Conservation (phyloP, 208 protist genomes). For the Leishmania lainsoni region DNA sequence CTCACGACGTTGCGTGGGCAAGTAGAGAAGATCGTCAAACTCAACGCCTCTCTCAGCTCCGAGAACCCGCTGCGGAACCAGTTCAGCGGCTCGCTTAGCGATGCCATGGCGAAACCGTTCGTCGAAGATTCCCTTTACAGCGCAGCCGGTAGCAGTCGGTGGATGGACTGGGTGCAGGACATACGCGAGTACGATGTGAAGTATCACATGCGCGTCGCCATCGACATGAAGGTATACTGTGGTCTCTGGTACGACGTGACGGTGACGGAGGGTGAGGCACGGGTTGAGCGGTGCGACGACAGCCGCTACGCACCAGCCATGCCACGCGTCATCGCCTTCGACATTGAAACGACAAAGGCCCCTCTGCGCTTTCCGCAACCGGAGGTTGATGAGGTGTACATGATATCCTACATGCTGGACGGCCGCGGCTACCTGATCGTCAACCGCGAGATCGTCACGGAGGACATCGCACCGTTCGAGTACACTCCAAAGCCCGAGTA, state of each 20-base stretch:
- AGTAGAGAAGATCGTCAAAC: conserved; percentile 85
- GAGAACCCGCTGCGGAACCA: conserved; percentile 52
- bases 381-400: conserved; percentile 98
- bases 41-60: conserved; percentile 39
- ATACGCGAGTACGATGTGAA: conserved; percentile 99
- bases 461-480: conserved; percentile 99
- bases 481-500: conserved; percentile 99
- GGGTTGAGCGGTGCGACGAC: conserved; percentile 80
- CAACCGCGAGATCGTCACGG: conserved; percentile 97
- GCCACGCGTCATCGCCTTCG: conserved; percentile 94
- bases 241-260: conserved; percentile 97
- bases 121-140: conserved; percentile 52
- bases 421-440: conserved; percentile 98
- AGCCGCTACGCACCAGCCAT: conserved; percentile 91
- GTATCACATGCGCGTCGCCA: conserved; percentile 98
- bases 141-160: conserved; percentile 36
- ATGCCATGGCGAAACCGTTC: conserved; percentile 77
- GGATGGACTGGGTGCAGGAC: conserved; percentile 95
- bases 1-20: conserved; percentile 89
- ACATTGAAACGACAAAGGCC: conserved; percentile 99
- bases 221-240: conserved; percentile 95
- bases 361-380: conserved; percentile 99
- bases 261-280: conserved; percentile 70
- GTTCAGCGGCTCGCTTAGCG: conserved; percentile 68
- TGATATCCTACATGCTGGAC: conserved; percentile 99